A percentile compares a stretch with the other conserved stretches of the same genome.
Conservation (phyloP, 805 yeast genomes). For the Teunomyces gatunensis region DNA sequence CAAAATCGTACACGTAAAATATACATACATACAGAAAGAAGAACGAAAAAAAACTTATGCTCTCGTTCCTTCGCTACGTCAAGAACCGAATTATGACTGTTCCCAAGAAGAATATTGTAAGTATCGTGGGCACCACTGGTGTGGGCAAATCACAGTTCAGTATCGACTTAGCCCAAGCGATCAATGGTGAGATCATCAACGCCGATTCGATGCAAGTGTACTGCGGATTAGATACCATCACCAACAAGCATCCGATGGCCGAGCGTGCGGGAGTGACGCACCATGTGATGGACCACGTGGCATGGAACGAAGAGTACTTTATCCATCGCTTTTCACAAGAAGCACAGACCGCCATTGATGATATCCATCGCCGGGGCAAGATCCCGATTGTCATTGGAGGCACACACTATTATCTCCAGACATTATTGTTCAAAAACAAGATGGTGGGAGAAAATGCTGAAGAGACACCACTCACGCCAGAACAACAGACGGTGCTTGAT, state of each 20-base stretch:
- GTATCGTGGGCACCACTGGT: slow-evolving; percentile 91
- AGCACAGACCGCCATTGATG: slow-evolving; percentile 60
- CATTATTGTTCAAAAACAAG: slow-evolving; percentile 67
- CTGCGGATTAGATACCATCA: slow-evolving; percentile 64
- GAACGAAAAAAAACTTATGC: background rate
- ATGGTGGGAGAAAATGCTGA: slow-evolving; percentile 36
- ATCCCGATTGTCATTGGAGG: slow-evolving; percentile 92
- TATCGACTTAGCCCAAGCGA: slow-evolving; percentile 70
- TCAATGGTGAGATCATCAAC: slow-evolving; percentile 87
- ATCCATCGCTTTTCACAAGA: slow-evolving; percentile 77
- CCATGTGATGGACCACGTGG: slow-evolving; percentile 82
- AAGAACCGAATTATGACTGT: slow-evolving; percentile 28
- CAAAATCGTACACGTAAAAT: slow-evolving; percentile 1
- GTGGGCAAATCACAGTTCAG: slow-evolving; percentile 87
- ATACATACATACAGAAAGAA: no score
- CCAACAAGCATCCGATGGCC: slow-evolving; percentile 85
- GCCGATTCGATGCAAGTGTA: slow-evolving; percentile 98
- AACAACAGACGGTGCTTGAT: slow-evolving; percentile 45
- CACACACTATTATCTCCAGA: slow-evolving; percentile 88
- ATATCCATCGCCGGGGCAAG: slow-evolving; percentile 65
- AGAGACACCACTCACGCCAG: slow-evolving; percentile 29
- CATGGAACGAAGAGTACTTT: slow-evolving; percentile 78
- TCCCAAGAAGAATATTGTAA: slow-evolving; percentile 45
- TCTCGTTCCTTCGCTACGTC: slow-evolving; percentile 10
- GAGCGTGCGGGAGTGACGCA: slow-evolving; percentile 78